Conservation (phyloP, 208 protist species). For the Chromosphaera perkinsii region DNA sequence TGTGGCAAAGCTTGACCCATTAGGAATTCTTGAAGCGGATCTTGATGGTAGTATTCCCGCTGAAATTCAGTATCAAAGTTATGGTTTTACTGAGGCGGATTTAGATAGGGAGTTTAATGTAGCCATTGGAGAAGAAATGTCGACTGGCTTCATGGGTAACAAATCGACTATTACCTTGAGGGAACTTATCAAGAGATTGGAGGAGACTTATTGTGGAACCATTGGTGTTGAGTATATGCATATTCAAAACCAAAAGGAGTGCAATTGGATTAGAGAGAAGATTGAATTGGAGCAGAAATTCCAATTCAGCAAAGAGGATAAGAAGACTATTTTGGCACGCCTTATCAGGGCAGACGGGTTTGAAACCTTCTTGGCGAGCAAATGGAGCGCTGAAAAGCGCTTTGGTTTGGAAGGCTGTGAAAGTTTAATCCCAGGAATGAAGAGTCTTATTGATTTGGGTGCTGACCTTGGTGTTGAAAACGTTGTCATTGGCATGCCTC, state of each 20-base stretch:
- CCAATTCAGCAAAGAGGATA: background rate
- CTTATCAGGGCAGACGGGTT: constrained; percentile 34
- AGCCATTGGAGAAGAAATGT: constrained; percentile 18
- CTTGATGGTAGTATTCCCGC: background rate
- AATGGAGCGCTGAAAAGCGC: constrained; percentile 87
- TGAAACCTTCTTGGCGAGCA: constrained; percentile 56
- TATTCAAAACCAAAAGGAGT: constrained; percentile 59
- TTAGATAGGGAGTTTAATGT: constrained; percentile 42
- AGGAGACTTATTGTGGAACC: constrained; percentile 27
- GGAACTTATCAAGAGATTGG: constrained; percentile 42
- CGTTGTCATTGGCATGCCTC: constrained; percentile 95
- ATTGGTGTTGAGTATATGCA: constrained; percentile 61
- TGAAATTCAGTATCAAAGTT: constrained; percentile 23
- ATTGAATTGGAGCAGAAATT: constrained; percentile 1
- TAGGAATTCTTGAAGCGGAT: constrained; percentile 34
- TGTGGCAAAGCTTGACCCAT: constrained; percentile 52
- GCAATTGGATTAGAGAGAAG: constrained; percentile 32
- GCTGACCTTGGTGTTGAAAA: constrained; percentile 74
- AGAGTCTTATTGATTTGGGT: constrained; percentile 75
- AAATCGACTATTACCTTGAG: constrained; percentile 31
- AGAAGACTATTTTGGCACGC: constrained; percentile 18
- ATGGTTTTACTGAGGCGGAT: constrained; percentile 59
- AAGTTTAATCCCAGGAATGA: constrained; percentile 85
- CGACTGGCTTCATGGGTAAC: constrained; percentile 6
- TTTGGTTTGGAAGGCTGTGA: constrained; percentile 93